phyloP scores from a whole-genome alignment of 768 basidiomycete genomes.

The Paxillus involutus region DNA sequence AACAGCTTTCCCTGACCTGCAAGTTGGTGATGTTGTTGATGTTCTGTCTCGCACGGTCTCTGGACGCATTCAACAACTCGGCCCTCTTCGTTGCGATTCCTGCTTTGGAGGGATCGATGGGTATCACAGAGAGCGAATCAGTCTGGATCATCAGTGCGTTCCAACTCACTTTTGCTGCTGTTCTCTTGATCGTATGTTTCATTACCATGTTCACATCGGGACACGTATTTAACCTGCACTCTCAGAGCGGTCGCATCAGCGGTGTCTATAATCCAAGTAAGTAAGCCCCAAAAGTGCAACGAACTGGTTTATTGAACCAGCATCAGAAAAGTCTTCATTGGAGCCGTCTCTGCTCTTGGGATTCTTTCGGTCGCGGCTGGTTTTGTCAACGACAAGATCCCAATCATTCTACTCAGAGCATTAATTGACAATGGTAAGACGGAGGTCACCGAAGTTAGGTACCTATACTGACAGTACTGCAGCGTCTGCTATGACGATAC shows the following conservation, averaged over 20 bases:
- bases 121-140: too few relatives aligned
- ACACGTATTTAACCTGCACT: neutral
- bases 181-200: too few relatives aligned
- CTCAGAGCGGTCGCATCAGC: constrained; percentile 38
- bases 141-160: too few relatives aligned
- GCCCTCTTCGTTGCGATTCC: too few relatives aligned
- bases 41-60: too few relatives aligned
- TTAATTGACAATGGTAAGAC: constrained; percentile 40
- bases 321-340: constrained; percentile 38
- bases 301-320: neutral
- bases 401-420: constrained; percentile 47
- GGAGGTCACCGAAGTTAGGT: neutral
- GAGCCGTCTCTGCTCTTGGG: constrained; percentile 38
- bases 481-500: constrained; percentile 45
- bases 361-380: constrained; percentile 41
- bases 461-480: constrained; percentile 1
- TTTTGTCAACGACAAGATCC: constrained; percentile 41
- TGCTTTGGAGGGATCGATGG: too few relatives aligned
- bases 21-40: too few relatives aligned
- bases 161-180: too few relatives aligned
- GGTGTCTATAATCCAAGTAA: constrained; percentile 41
- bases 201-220: too few relatives aligned
- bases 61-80: too few relatives aligned
- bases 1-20: too few relatives aligned
- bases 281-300: neutral